These are phyloP conservation scores for Rhizoctonia solani DNA, from an alignment of 1,284 basidiomycete genomes.

Conservation along the genomic window DNA sequence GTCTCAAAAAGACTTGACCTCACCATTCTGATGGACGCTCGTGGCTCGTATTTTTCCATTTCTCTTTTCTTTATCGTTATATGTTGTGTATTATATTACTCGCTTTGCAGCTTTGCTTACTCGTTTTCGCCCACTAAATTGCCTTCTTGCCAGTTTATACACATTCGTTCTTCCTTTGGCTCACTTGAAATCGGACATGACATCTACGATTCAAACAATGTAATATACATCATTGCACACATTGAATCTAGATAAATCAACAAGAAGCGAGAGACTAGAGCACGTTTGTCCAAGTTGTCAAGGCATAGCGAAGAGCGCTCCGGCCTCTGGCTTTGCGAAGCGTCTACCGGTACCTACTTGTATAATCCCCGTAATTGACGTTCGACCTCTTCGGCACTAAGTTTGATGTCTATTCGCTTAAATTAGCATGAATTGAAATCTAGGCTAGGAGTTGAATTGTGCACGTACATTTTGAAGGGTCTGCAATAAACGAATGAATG, in stretches of 20 bases:
- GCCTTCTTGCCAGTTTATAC: no score
- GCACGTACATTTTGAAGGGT: slow-evolving; percentile 76
- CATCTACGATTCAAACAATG: neutral
- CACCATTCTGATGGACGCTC: neutral
- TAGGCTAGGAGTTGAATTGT: neutral
- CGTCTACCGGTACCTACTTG: neutral
- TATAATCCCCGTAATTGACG: slow-evolving; percentile 66
- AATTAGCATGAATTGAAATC: slow-evolving; percentile 16
- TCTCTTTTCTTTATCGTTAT: no score
- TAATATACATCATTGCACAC: no score
- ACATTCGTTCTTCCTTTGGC: no score
- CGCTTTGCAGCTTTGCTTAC: neutral
- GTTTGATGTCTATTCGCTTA: slow-evolving; percentile 66
- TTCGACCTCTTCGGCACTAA: slow-evolving; percentile 74
- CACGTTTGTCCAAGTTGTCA: no score
- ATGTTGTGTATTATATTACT: neutral
- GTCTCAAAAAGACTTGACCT: neutral
- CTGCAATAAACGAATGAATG: slow-evolving; percentile 46
- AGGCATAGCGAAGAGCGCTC: no score
- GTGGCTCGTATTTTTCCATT: neutral
- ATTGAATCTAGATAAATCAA: no score
- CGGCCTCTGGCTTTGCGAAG: no score
- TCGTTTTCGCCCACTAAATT: no score
- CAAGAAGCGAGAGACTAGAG: no score
- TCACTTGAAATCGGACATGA: no score